phyloP scores from a whole-genome alignment of 192 early-diverging fungal genomes.

The Podila epigama region DNA sequence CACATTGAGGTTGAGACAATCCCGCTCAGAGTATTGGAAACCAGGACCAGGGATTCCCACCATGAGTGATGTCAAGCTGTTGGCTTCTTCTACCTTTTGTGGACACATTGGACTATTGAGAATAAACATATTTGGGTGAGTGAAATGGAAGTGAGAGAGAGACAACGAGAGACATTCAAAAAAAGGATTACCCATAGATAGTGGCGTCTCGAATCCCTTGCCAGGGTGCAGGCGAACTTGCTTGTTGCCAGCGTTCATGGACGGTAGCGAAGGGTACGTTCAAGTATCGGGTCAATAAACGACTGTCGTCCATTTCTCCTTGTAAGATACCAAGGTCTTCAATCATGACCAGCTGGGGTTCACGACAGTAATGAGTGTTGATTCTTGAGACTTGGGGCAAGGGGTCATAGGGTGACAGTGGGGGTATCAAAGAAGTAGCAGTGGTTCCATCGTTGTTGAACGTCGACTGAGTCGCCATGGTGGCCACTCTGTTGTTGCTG shows the following conservation, averaged over 20 bases:
- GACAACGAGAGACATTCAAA: not conserved
- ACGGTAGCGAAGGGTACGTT: constrained; percentile 35
- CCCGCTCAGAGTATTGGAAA: constrained; percentile 38
- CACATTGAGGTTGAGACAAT: constrained; percentile 39
- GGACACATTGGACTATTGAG: constrained; percentile 40
- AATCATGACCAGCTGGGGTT: constrained; percentile 36
- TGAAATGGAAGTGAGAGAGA: not conserved
- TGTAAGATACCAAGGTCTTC: constrained; percentile 34
- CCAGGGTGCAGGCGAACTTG: constrained; percentile 25
- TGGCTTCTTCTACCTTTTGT: constrained; percentile 17
- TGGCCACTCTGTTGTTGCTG: no score
- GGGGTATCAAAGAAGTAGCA: not conserved
- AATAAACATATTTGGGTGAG: not conserved
- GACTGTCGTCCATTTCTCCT: constrained; percentile 41
- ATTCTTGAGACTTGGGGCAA: constrained; percentile 21
- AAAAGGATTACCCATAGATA: constrained; percentile 21
- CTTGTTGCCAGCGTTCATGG: constrained; percentile 14
- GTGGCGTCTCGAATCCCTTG: constrained; percentile 39
- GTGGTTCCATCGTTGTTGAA: not conserved
- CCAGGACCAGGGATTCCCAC: constrained; percentile 35
- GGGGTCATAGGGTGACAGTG: constrained; percentile 13
- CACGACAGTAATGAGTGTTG: constrained; percentile 25
- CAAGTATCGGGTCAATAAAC: constrained; percentile 32
- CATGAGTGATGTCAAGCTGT: constrained; percentile 30
- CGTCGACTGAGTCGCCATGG: no score